Percentiles rank a stretch among this genome's conserved stretches.
Evolutionary conservation across 257 asterid genomes (phyloP).

Genomic region (Solanum appendiculatum): DNA sequence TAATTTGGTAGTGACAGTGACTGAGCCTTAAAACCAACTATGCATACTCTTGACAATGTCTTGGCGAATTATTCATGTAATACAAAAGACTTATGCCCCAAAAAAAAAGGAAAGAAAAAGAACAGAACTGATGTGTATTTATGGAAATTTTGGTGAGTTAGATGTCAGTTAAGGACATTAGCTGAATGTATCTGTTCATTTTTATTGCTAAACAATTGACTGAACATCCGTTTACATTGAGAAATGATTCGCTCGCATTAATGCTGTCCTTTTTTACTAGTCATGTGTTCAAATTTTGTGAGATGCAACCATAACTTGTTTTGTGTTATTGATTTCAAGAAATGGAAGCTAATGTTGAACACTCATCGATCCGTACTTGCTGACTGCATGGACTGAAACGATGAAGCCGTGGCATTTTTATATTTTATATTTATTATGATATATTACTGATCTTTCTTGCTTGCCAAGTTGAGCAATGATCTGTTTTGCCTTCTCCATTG

Average conservation of each 20-base stretch:
- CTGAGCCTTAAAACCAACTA: neutral
- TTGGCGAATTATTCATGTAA: neutral
- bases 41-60: neutral
- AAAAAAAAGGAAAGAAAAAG: too few species aligned
- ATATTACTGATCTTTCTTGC: too few species aligned
- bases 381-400: neutral
- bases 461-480: too few species aligned
- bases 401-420: neutral
- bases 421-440: too few species aligned
- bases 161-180: neutral
- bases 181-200: neutral
- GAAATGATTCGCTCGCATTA: neutral
- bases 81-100: too few species aligned
- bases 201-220: neutral
- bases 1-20: neutral
- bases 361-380: neutral
- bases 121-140: neutral
- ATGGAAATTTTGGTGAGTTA: neutral
- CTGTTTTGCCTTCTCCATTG: too few species aligned
- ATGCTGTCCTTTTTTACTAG: too few species aligned
- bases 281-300: too few species aligned
- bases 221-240: neutral
- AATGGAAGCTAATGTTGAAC: neutral
- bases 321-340: neutral
- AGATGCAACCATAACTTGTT: neutral